Base-by-base conservation (phyloP, 225 moss, liverwort and hornwort genomes). In the Lunularia cruciata region DNA sequence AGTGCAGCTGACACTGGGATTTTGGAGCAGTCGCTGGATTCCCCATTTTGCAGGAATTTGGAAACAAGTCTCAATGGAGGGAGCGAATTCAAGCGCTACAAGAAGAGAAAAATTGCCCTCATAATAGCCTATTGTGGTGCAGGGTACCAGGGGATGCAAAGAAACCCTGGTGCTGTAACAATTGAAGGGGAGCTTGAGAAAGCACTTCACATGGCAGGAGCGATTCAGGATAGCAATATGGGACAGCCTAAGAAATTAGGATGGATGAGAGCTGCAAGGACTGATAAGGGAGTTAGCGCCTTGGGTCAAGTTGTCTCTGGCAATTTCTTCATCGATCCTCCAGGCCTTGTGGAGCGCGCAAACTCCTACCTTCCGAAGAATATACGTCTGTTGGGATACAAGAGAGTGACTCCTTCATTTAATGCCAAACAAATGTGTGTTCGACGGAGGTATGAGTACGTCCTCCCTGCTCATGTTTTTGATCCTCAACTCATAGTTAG, bases 281-380 rank as follows among this genome's bases (percentile, higher is more conserved):
- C 94, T 14, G 94, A 94, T n/a, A 91, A 94, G 64, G 94, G 94
- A 45, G 94, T 91, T 58, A 94, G 94, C 57, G 94, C 91, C 5
- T 79, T 88, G 23, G 94, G 94, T 16, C 94, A 94, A 70, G 84
- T 94, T 34, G 91, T 89, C 22, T 94, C 91, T 30, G 91, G 89
- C 47, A 84, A 77, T 12, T 83, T 94, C 70, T 74, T 91, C 39
- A 85, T 94, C 38, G 94, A 94, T 16, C 91, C 94, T 6, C 91
- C 89, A 32, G 94, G 94, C 13, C 78, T 86, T 65, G 75, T 94
- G 57, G 87, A 91, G 60, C 85, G 94, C 35, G 86, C 91, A 38
- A 94, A 94, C 73, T 53, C 81, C 73, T 83, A 94, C 74, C 87
- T 94, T 9, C 94, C 94, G 0, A 89, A 86, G 78, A 80, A 89